phyloP scores from a whole-genome alignment of 208 protist species.

The Leptomonas pyrrhocoris region DNA sequence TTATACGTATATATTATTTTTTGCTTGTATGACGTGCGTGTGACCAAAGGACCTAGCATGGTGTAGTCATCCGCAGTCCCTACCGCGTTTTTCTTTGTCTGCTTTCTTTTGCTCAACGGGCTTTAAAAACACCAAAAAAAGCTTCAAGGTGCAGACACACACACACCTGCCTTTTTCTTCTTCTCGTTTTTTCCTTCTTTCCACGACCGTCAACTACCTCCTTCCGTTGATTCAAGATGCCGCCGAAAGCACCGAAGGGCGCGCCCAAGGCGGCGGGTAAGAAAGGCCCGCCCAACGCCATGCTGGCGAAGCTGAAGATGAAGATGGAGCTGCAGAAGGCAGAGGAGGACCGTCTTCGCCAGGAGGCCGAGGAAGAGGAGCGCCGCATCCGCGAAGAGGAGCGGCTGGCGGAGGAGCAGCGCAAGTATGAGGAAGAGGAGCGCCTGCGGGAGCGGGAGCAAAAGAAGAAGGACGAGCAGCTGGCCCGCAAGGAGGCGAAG shows the following conservation, averaged over 20 bases:
- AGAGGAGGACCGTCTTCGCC: conserved; percentile 79
- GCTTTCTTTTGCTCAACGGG: conserved; percentile 5
- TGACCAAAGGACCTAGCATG: neutral
- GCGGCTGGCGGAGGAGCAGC: conserved; percentile 81
- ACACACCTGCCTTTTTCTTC: neutral
- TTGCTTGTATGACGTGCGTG: too few relatives aligned
- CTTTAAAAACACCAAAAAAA: too few relatives aligned
- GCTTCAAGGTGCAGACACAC: too few relatives aligned
- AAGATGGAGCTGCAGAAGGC: conserved; percentile 89
- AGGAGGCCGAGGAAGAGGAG: conserved; percentile 84
- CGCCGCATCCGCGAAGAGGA: conserved; percentile 82
- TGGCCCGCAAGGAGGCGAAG: conserved; percentile 63
- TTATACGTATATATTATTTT: too few relatives aligned
- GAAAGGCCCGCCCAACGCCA: conserved; percentile 76
- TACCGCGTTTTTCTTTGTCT: neutral
- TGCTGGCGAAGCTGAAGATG: conserved; percentile 91
- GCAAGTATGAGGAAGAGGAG: conserved; percentile 86
- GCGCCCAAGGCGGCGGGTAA: conserved; percentile 73
- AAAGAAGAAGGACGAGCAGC: conserved; percentile 82
- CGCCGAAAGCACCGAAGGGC: conserved; percentile 79
- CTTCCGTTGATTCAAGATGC: conserved; percentile 49
- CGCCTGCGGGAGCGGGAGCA: conserved; percentile 68
- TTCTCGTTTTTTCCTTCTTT: conserved; percentile 1
- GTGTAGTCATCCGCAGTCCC: neutral
- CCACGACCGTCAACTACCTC: neutral